Evolutionary conservation across 257 asterid genomes (phyloP), one percentile per base, ranked within the genome.

Genomic region (Haberlea rhodopensis): DNA sequence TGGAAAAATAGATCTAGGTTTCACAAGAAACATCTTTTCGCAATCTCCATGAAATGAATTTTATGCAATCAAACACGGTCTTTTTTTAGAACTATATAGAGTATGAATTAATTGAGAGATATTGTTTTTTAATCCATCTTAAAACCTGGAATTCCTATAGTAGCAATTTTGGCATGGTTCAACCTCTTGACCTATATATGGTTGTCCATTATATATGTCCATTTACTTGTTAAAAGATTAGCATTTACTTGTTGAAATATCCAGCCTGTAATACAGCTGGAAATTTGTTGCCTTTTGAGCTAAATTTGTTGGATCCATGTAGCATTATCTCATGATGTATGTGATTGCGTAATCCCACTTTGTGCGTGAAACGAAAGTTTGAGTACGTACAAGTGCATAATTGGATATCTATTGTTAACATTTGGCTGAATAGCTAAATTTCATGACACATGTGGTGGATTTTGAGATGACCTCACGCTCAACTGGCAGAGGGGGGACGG

Each of bases 201-300:
- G 25, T 11, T 19, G 63, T 64, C 59, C 59, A 23, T 34, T 53
- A 40, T 21, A 60, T 29, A 46, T n/a, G n/a, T 34, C 22, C 53
- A 24, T 67, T 54, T 64, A 18, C 56, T 53, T 62, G 46, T 54
- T 53, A 29, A 58, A 40, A 11, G 15, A 13, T 40, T 0, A 18
- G 18, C 6, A 11, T 40, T 40, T 75, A 51, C 51, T 24, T 63
- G 70, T 63, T 53, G 62, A 71, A 45, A 60, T 62, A 21, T 63
- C 63, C 61, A 25, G 43, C 40, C 70, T 59, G 59, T 55, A 15
- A 27, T 63, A 43, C 60, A 67, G 80, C 78, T 78, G 66, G 65
- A 68, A 53, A 55, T 65, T 68, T 71, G 63, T 53, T 74, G 67
- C 52, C 45, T 58, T 74, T 62, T 63, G 19, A 29, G 63, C 69